Base-by-base conservation (phyloP, 2,329 filamentous ascomycete species). In the Phaeosphaeriaceae sp. region DNA sequence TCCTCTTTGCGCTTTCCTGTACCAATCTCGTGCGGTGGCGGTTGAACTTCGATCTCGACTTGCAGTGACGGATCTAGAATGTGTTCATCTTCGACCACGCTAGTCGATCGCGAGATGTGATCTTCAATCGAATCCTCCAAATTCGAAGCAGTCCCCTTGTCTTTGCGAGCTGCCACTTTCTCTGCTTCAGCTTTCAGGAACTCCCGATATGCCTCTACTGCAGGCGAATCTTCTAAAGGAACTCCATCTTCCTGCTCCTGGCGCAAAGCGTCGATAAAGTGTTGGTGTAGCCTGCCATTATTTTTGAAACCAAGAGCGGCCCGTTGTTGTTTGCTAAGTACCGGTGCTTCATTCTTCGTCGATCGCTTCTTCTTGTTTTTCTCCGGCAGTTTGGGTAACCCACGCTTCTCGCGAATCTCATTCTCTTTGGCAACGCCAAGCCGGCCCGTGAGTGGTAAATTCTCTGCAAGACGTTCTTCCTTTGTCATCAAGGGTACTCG, bases 311-410 rank as follows among this genome's bases (percentile, higher is more conserved):
- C 64, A 33, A 63, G 46, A 9, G 58, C 51, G 28, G 58, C 55
- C 21, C 64, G 60, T 37, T 68, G 61, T 37, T 66, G 52, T 43
- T 60, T 65, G 37, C 50, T 65, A 16, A 68, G 53, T 2, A 67
- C 39, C 16, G 63, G 47, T 15, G 57, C 52, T 18, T 62, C 59
- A 3, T 50, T 61, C n/a, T 51, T 61, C n/a, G 45, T 36, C 13
- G 47, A n/a, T 16, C 46, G 50, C 12, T 48, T 52, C n/a, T 59
- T 67, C 32, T 57, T 64, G n/a, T 23, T 30, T 26, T 60, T 63
- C 17, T 52, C 40, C 0, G 35, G 42, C 13, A 40, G 40, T 41
- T 52, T 54, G n/a, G 55, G 48, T 8, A 65, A 38, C 6, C 61
- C 61, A 35, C 61, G 63, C 38, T 66, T 52, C 44, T 50, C 48